Evolutionary conservation across 2,329 filamentous ascomycete genomes (phyloP).

Genomic region (Penicillium decumbens): DNA sequence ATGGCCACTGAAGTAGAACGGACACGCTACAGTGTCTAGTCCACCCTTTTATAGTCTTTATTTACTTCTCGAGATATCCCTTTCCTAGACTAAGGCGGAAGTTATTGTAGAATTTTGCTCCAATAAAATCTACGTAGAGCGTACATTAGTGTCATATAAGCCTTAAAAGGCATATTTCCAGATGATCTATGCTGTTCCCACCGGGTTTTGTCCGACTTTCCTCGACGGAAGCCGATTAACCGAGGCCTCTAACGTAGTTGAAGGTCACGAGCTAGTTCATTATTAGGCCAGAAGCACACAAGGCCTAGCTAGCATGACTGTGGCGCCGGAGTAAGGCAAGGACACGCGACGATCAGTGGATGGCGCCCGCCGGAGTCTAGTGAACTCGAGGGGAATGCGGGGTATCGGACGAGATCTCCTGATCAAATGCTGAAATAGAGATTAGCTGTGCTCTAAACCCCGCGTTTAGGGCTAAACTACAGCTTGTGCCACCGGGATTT

Average conservation of each 20-base stretch:
- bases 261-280: not conserved
- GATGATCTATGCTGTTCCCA: not conserved
- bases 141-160: too few species aligned
- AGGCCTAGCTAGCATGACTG: not conserved
- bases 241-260: not conserved
- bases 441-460: too few species aligned
- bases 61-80: not conserved
- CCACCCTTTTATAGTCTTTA: not conserved
- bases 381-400: too few species aligned
- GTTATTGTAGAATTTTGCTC: constrained; percentile 1
- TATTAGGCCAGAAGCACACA: not conserved
- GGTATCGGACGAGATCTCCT: too few species aligned
- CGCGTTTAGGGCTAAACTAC: too few species aligned
- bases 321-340: too few species aligned
- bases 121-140: too few species aligned
- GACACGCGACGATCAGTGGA: too few species aligned
- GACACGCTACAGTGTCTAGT: not conserved
- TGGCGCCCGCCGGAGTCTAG: too few species aligned
- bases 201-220: constrained; percentile 17
- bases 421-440: too few species aligned
- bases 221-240: constrained; percentile 2
- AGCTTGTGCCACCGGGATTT: too few species aligned
- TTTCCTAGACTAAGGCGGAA: not conserved
- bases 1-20: not conserved
- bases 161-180: too few species aligned